Evolutionary conservation across 345 rosid species (phyloP).

Genomic region (Excoecaria cochinchinensis): DNA sequence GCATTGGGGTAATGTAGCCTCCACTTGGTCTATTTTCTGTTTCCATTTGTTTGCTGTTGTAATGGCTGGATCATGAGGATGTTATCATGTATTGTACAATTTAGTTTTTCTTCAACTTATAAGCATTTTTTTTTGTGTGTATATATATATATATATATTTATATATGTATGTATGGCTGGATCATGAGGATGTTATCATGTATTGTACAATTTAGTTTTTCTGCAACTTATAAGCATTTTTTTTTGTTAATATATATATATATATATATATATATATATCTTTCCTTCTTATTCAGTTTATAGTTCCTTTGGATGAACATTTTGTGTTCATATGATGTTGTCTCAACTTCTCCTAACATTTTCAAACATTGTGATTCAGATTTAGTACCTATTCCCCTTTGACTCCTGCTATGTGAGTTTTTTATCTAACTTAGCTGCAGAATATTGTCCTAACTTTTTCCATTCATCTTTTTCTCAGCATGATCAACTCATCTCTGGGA

Average conservation of each 20-base stretch:
- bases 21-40: background rate
- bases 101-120: background rate
- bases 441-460: background rate
- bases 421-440: background rate
- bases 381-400: background rate
- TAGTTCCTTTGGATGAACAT: background rate
- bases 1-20: background rate
- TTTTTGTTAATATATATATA: background rate
- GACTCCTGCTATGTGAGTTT: too few relatives aligned
- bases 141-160: too few relatives aligned
- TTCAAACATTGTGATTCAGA: background rate
- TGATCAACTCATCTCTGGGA: constrained; percentile 94
- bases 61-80: constrained; percentile 1
- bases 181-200: background rate
- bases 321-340: background rate
- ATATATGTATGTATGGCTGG: too few relatives aligned
- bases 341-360: background rate
- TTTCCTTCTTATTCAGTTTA: background rate
- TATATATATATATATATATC: too few relatives aligned
- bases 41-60: background rate
- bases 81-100: background rate
- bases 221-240: background rate
- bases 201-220: background rate
- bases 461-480: constrained; percentile 53
- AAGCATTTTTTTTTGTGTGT: background rate